Percentiles rank a stretch among this genome's conserved stretches.
phyloP scores from a whole-genome alignment of 2,329 filamentous ascomycete genomes.

The Samsoniella hepiali region DNA sequence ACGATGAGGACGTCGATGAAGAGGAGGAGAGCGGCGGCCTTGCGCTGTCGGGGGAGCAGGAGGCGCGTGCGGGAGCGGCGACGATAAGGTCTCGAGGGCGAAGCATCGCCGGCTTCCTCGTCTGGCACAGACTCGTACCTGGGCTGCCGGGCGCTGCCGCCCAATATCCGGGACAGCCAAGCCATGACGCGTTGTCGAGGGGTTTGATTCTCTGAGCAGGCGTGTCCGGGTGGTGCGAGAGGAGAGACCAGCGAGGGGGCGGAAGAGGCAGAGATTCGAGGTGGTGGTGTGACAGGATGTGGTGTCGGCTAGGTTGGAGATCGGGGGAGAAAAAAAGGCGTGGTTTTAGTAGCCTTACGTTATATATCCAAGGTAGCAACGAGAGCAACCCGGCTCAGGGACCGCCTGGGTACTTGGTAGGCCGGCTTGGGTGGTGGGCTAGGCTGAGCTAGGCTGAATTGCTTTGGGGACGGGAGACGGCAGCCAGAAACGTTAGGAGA shows the following conservation, averaged over 20 bases:
- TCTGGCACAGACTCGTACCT: conserved; percentile 12
- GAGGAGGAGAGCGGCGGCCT: conserved; percentile 52
- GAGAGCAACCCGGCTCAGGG: conserved; percentile 1
- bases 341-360: conserved; percentile 6
- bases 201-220: background rate
- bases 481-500: background rate
- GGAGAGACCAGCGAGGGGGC: background rate
- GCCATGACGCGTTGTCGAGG: conserved; percentile 14
- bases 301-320: background rate
- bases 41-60: conserved; percentile 17
- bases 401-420: background rate
- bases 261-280: background rate
- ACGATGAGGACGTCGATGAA: conserved; percentile 63
- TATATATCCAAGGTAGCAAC: conserved; percentile 3
- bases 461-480: background rate
- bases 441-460: background rate
- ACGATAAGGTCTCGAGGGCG: conserved; percentile 12
- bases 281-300: background rate
- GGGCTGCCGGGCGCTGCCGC: background rate
- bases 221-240: background rate
- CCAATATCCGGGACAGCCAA: conserved; percentile 10
- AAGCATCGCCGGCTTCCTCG: conserved; percentile 11
- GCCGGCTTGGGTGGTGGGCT: background rate
- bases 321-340: conserved; percentile 8
- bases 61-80: conserved; percentile 16